phyloP scores from a whole-genome alignment of 495 filamentous ascomycete species.

The Penicillium arizonense region DNA sequence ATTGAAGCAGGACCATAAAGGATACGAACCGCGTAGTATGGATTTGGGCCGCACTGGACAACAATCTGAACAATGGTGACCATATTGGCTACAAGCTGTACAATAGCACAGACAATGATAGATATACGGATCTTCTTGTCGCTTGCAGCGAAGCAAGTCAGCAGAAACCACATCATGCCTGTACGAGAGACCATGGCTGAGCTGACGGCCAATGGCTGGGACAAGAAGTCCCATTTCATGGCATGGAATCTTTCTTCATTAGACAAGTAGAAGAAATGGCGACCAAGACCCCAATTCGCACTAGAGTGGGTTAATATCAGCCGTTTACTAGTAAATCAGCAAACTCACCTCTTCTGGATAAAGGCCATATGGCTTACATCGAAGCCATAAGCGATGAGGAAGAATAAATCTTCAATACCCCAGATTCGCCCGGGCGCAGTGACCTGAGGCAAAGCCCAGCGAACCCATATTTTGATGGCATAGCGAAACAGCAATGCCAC shows the following conservation, averaged over 20 bases:
- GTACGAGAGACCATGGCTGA: conserved; percentile 42
- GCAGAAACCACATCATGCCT: conserved; percentile 41
- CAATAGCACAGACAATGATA: conserved; percentile 29
- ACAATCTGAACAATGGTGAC: conserved; percentile 36
- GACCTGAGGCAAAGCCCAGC: conserved; percentile 34
- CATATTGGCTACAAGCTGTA: conserved; percentile 34
- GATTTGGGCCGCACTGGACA: conserved; percentile 38
- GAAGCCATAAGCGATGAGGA: conserved; percentile 26
- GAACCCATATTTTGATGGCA: conserved; percentile 33
- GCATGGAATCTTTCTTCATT: conserved; percentile 15
- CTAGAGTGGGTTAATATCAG: conserved; percentile 12
- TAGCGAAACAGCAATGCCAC: conserved; percentile 31
- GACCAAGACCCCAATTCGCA: conserved; percentile 31
- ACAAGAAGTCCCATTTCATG: conserved; percentile 34
- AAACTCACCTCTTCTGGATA: conserved; percentile 30
- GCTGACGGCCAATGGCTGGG: conserved; percentile 42
- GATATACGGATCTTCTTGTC: conserved; percentile 26
- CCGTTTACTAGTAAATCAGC: background rate
- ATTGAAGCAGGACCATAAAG: background rate
- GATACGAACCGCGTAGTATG: conserved; percentile 21
- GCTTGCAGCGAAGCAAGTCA: conserved; percentile 34
- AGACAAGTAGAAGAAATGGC: conserved; percentile 29
- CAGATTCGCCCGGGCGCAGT: conserved; percentile 31
- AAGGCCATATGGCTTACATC: conserved; percentile 33
- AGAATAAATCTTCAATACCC: conserved; percentile 37